phyloP scores from a whole-genome alignment of 129 eudicot genomes.

The Escallonia herrerae region DNA sequence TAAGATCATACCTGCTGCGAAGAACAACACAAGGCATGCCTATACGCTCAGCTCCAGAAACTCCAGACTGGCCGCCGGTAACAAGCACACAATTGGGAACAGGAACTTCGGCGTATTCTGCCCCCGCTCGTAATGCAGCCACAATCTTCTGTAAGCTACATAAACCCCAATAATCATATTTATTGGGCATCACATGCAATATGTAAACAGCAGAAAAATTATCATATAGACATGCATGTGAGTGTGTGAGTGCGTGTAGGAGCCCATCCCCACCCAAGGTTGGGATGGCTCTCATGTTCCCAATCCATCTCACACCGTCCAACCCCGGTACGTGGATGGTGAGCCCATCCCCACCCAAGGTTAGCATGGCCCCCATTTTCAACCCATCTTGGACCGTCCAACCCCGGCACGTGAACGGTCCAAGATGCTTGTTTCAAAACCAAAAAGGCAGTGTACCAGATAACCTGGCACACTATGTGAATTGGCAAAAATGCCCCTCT shows the following conservation, averaged over 20 bases:
- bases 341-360: too few species aligned
- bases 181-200: not conserved
- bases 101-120: constrained; percentile 74
- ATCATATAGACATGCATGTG: not conserved
- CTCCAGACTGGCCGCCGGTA: constrained; percentile 80
- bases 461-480: too few species aligned
- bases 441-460: too few species aligned
- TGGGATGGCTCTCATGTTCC: too few species aligned
- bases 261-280: too few species aligned
- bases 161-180: not conserved
- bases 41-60: constrained; percentile 83
- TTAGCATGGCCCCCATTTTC: too few species aligned
- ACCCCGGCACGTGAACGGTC: too few species aligned
- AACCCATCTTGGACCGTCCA: too few species aligned
- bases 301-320: too few species aligned
- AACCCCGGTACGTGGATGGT: too few species aligned
- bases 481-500: too few species aligned
- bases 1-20: constrained; percentile 61
- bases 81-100: constrained; percentile 64
- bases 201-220: not conserved
- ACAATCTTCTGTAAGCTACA: constrained; percentile 66
- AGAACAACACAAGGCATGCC: constrained; percentile 95
- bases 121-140: constrained; percentile 78
- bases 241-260: not conserved
- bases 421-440: too few species aligned